Conservation (phyloP, 768 basidiomycete genomes). For the Fibroporia radiculosa region DNA sequence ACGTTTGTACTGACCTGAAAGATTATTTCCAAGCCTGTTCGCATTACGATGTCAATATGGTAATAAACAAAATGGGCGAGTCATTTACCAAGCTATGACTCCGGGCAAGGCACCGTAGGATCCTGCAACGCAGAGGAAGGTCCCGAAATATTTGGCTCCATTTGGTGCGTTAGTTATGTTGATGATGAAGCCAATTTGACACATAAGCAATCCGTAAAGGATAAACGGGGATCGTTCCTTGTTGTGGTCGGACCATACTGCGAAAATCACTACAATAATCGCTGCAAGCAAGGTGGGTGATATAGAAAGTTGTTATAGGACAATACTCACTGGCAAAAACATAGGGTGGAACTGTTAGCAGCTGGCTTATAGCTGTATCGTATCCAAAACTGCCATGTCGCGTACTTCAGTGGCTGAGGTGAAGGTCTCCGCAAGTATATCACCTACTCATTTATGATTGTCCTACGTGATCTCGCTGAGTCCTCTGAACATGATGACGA, state of each 20-base stretch:
- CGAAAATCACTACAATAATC: slow-evolving; percentile 40
- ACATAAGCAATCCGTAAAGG: slow-evolving; percentile 39
- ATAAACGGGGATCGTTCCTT: slow-evolving; percentile 53
- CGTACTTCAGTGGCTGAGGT: no score
- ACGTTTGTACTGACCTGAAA: slow-evolving; percentile 63
- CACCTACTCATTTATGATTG: slow-evolving; percentile 47
- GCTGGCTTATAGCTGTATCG: slow-evolving; percentile 45
- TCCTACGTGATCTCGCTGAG: slow-evolving; percentile 30
- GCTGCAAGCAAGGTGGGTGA: slow-evolving; percentile 28
- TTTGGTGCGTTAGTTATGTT: slow-evolving; percentile 45
- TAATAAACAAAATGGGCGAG: no score
- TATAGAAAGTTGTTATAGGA: not conserved
- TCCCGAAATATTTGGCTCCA: slow-evolving; percentile 66
- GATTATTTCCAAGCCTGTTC: slow-evolving; percentile 52
- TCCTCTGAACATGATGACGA: no score
- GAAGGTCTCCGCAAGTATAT: not conserved
- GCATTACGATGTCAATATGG: not conserved
- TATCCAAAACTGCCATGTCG: slow-evolving; percentile 44
- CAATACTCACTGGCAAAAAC: slow-evolving; percentile 47
- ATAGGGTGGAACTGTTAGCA: slow-evolving; percentile 63
- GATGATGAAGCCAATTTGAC: slow-evolving; percentile 52
- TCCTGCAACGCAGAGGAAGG: slow-evolving; percentile 62
- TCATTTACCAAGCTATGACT: slow-evolving; percentile 42
- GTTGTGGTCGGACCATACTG: slow-evolving; percentile 50
- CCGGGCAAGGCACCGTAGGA: slow-evolving; percentile 54